Evolutionary conservation across 257 asterid species (phyloP), one percentile per base, ranked within the genome.

Genomic region (Ligustrum vulgare): DNA sequence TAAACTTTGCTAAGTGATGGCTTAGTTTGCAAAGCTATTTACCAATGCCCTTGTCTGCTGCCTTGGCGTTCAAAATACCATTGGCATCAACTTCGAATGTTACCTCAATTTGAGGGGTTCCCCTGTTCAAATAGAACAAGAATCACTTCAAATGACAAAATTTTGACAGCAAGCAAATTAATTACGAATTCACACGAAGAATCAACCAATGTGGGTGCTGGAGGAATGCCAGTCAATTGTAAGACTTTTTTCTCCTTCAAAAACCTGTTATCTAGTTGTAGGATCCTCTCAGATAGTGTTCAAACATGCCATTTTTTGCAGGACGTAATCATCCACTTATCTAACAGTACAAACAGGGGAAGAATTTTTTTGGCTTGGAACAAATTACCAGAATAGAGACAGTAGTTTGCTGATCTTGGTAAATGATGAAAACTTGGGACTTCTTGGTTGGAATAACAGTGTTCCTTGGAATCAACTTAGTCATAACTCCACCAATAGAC

Each of bases 381-480:
- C 8, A 37, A 7, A 2, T 73, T 85, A 94, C 98, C 99, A 90
- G 90, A 79, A 92, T 94, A 43, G 97, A 76, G 73, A 94, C 98
- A 0, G 93, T 87, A 56, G 99, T 92, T 78, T 94, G 99, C 79
- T 94, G 99, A 72, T 92, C 99, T 81, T 94, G 99, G 93, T 91
- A 94, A 47, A 98, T 92, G 4, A 98, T 94, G 82, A 94, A 94
- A 67, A 89, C 96, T 84, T 94, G 99, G 35, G 99, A 94, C 71
- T 91, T 94, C 76, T 94, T 92, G 71, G 98, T 91, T 32, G 99
- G 99, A 69, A 92, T 89, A 51, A 87, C 98, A 0, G 96, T 92
- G 87, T 94, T 94, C 78, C 97, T 89, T 28, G 97, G 98, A 72
- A 94, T 94, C 88, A 94, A 91, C 84, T 92, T 91, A 84, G 99